These are phyloP conservation scores for Tetrahymena malaccensis DNA, from an alignment of 73 alveolate genomes.

Conservation along the genomic window DNA sequence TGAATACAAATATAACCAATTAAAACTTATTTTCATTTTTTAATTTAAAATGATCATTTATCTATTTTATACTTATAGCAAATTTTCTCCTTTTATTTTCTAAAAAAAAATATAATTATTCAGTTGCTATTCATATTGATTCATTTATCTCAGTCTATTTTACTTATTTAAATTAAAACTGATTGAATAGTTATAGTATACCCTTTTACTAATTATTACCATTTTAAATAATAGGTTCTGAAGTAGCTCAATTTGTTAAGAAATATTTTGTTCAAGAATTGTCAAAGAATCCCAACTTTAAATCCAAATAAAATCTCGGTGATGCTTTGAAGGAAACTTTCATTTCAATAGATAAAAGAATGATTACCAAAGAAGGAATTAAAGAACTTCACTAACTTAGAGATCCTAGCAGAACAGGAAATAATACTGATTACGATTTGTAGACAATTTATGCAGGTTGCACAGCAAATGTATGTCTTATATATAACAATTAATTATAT, in stretches of 20 bases:
- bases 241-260: background rate
- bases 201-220: no score
- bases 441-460: constrained; percentile 74
- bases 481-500: constrained; percentile 53
- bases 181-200: no score
- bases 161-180: background rate
- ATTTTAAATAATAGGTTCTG: background rate
- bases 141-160: background rate
- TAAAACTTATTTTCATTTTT: no score
- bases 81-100: background rate
- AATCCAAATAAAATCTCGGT: background rate
- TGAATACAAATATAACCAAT: no score
- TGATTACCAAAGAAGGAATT: constrained; percentile 60
- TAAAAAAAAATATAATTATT: background rate
- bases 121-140: background rate
- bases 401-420: background rate
- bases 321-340: background rate
- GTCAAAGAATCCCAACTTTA: background rate
- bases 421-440: constrained; percentile 16
- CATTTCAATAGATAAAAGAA: background rate
- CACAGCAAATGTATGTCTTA: constrained; percentile 74
- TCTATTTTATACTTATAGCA: background rate
- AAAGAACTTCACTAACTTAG: constrained; percentile 51
- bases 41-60: no score
- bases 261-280: background rate